These are phyloP conservation scores for Zygosaccharomyces gambellarensis DNA, from an alignment of 805 yeast genomes.

Conservation along the genomic window DNA sequence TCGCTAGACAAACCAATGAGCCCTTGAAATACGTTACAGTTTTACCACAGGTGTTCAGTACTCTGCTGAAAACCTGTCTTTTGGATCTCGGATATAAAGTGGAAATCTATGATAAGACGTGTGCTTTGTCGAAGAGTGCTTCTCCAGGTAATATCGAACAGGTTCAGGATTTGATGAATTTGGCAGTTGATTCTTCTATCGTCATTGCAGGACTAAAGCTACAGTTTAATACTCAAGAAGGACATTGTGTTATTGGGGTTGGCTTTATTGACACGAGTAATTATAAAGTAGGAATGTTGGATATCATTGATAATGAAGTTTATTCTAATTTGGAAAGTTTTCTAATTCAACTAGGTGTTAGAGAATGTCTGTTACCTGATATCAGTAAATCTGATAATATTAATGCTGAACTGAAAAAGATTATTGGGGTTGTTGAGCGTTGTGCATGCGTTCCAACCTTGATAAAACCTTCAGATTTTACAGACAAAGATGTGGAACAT, in stretches of 20 bases:
- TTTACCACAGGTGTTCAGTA: constrained; percentile 66
- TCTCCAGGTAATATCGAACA: constrained; percentile 87
- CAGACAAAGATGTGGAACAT: constrained; percentile 64
- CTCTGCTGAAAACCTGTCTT: constrained; percentile 59
- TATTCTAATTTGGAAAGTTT: constrained; percentile 83
- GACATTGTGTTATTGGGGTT: constrained; percentile 58
- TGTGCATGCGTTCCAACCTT: constrained; percentile 71
- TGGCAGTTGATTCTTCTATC: constrained; percentile 46
- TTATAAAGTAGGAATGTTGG: constrained; percentile 62
- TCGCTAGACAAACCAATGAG: constrained; percentile 38
- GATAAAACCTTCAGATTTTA: constrained; percentile 52
- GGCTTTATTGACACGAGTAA: constrained; percentile 72
- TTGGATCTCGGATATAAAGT: constrained; percentile 70
- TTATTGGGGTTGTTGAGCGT: constrained; percentile 67
- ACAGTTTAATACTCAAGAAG: constrained; percentile 32
- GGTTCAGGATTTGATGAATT: constrained; percentile 63
- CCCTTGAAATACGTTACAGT: constrained; percentile 57
- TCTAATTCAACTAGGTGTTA: constrained; percentile 82
- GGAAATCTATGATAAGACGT: constrained; percentile 69
- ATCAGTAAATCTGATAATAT: constrained; percentile 21
- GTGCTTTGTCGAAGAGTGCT: constrained; percentile 56
- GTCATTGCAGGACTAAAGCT: constrained; percentile 45
- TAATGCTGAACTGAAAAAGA: constrained; percentile 49
- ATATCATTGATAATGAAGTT: constrained; percentile 82
- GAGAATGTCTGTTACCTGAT: constrained; percentile 67